Evolutionary conservation across 2,329 filamentous ascomycete species (phyloP).

Genomic region (Venturia aucupariae): DNA sequence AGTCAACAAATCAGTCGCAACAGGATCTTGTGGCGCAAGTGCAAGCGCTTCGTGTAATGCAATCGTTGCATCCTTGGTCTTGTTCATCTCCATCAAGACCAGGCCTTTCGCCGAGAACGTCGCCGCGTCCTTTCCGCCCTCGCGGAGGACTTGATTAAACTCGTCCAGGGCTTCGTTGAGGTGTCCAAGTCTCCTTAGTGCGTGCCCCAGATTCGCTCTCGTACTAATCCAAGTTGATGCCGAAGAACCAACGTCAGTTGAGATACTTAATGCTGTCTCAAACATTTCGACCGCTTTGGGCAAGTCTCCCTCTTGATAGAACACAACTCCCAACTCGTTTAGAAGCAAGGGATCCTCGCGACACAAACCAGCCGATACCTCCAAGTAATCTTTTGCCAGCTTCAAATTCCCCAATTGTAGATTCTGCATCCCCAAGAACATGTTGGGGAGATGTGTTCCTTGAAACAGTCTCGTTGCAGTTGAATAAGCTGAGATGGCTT

Average conservation of each 20-base stretch:
- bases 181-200: constrained; percentile 62
- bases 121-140: constrained; percentile 68
- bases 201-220: constrained; percentile 81
- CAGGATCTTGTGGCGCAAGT: constrained; percentile 68
- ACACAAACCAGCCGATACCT: constrained; percentile 76
- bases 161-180: constrained; percentile 64
- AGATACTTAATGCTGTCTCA: constrained; percentile 63
- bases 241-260: constrained; percentile 72
- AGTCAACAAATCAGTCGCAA: constrained; percentile 68
- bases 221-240: constrained; percentile 74
- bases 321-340: constrained; percentile 94
- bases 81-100: constrained; percentile 68
- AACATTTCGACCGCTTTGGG: constrained; percentile 71
- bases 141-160: constrained; percentile 79
- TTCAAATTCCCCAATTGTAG: constrained; percentile 91
- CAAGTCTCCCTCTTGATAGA: constrained; percentile 79
- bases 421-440: constrained; percentile 98
- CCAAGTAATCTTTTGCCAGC: constrained; percentile 87
- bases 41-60: constrained; percentile 79
- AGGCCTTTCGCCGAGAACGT: constrained; percentile 78
- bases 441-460: constrained; percentile 88
- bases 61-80: constrained; percentile 66
- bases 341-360: constrained; percentile 74
- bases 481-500: constrained; percentile 94
- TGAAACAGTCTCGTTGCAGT: constrained; percentile 93